These are phyloP conservation scores for Suillus discolor DNA, from an alignment of 768 basidiomycete genomes.

Conservation along the genomic window DNA sequence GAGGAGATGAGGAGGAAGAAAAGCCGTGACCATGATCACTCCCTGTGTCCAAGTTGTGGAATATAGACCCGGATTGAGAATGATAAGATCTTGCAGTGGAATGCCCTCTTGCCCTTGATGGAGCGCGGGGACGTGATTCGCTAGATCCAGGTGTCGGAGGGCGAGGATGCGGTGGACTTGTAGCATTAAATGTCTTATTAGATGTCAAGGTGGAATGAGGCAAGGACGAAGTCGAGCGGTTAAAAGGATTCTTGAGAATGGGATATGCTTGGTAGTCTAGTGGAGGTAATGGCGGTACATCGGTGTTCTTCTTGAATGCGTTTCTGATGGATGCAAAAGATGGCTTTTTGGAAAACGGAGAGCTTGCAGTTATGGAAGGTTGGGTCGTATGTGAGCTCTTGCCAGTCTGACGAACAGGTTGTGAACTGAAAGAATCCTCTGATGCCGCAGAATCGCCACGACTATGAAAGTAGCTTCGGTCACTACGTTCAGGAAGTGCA, in stretches of 20 bases:
- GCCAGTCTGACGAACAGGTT: conserved; percentile 59
- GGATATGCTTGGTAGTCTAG: conserved; percentile 71
- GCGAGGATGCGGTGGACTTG: conserved; percentile 56
- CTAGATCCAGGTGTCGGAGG: conserved; percentile 63
- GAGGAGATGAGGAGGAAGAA: conserved; percentile 56
- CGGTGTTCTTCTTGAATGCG: conserved; percentile 74
- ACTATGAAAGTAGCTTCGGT: conserved; percentile 68
- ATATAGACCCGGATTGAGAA: conserved; percentile 75
- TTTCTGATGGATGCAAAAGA: conserved; percentile 88
- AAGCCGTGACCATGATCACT: conserved; percentile 62
- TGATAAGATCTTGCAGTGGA: conserved; percentile 71
- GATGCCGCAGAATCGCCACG: conserved; percentile 82
- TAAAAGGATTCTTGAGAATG: conserved; percentile 79
- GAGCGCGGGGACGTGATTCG: conserved; percentile 37
- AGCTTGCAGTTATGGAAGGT: conserved; percentile 52
- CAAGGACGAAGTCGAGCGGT: conserved; percentile 78
- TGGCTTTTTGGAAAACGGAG: conserved; percentile 76
- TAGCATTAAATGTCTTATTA: conserved; percentile 42
- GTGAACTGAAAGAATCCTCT: conserved; percentile 71
- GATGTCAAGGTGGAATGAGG: conserved; percentile 45
- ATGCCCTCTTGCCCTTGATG: conserved; percentile 58
- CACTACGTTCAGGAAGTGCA: conserved; percentile 38
- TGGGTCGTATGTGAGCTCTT: conserved; percentile 61
- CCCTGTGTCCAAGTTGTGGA: conserved; percentile 68
- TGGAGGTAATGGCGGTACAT: conserved; percentile 77